Base-by-base conservation (phyloP, 1,284 basidiomycete genomes). In the Meripilus lineatus region DNA sequence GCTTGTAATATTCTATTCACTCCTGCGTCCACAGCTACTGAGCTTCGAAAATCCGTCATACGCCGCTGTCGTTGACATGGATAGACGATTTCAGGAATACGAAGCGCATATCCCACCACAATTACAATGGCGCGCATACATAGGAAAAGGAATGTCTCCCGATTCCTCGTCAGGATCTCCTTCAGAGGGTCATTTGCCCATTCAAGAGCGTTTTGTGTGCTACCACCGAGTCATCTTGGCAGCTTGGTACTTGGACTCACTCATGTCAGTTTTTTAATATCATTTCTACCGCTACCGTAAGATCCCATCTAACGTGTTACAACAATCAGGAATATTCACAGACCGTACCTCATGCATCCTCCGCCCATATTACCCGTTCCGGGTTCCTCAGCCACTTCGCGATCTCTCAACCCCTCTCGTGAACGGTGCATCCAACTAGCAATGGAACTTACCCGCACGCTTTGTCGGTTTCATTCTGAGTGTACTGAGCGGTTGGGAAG, bases 81-180 rank as follows among this genome's bases (percentile, higher is more conserved):
- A 75, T 47, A 54, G 58, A 28, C 67, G 66, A 33, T 65, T 71
- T 48, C 55, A 67, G 42, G 56, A 64, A 24, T 78, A 75, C 73
- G 65, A 70, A 48, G 48, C 53, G 15, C 55, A 61, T n/a, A 55
- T 72, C 4, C 67, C 68, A 13, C 38, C 54, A 1, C 47, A 53
- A 2, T 47, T 64, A 24, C 48, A 55, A 20, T 60, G 53, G 54
- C n/a, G n/a, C n/a, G n/a, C n/a, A n/a, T n/a, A n/a, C n/a, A n/a
- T n/a, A n/a, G n/a, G n/a, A n/a, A n/a, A n/a, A n/a, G n/a, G n/a
- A n/a, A n/a, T n/a, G n/a, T 52, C 50, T 6, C 32, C 42, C 5
- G 38, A 51, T 10, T 44, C 45, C 30, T 2, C 45, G 11, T 15
- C 46, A 25, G 28, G 33, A 4, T 18, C 36, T 15, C 24, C 39